Base-by-base conservation (phyloP, 2,329 filamentous ascomycete species). In the Exophiala spinifera region DNA sequence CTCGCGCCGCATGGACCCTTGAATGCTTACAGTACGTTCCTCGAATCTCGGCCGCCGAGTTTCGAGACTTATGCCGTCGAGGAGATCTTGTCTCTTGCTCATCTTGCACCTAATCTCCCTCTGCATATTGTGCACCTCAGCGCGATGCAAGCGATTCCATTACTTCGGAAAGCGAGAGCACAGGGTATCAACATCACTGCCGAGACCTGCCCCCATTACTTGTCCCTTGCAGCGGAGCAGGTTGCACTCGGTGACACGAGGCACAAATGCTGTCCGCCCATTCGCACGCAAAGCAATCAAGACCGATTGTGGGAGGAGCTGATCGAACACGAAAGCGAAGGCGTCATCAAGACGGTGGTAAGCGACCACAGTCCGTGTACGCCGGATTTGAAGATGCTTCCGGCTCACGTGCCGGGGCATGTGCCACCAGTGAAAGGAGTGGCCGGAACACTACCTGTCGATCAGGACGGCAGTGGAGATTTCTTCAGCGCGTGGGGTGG, bases 401-500 rank as follows among this genome's bases (percentile, higher is more conserved):
- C 92, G 0, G 71, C 79, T 1, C 81, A 86, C 62, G 78, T 94
- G n/a, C 82, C 78, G 14, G 76, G 78, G 34, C 70, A 69, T 63
- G 66, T 64, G 56, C 68, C 66, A 54, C 64, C 60, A 56, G 69
- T 46, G 56, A 67, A 49, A 50, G 56, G 50, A 20, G 46, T 28
- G 10, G 55, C 63, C 56, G 57, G 49, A 34, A 33, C 53, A 8
- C 43, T 60, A 23, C 57, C 71, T 20, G 63, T 67, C 40, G 70
- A 73, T 14, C 64, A 65, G 5, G 68, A 31, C 74, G 15, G 66
- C 71, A 10, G 94, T 31, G 28, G 94, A 34, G 89, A 97, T 74
- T 97, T 99, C 79, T 94, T 97, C 74, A 84, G 87, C 3, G 91
- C 91, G 1, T 99, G 94, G 94, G 94, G 94, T 50, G 94, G 94